Base-by-base conservation (phyloP, 805 yeast genomes). In the Yarrowia sp. region DNA sequence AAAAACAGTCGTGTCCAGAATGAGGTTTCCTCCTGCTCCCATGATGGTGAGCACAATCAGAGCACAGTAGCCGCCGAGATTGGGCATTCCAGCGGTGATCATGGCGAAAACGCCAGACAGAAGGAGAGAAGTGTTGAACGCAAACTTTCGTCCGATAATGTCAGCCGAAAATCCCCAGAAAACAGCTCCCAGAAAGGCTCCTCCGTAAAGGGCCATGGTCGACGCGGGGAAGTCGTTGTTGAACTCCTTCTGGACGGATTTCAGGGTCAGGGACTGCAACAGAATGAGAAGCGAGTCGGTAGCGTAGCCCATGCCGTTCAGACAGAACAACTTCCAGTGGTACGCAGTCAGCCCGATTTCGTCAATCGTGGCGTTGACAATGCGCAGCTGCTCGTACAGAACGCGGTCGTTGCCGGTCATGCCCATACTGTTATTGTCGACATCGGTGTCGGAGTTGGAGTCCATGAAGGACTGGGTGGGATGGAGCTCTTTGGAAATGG, bases 261-360 rank as follows among this genome's bases (percentile, higher is more conserved):
- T 78, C 58, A 81, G 77, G 32, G 83, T 86, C 5, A 83, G 77
- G 53, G 83, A 77, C 70, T 84, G 86, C 69, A 84, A 74, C 77
- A 79, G 78, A 56, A 79, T 81, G 72, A 86, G 78, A 73, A 84
- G 84, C 26, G 87, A 83, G 72, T 86, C 87, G 12, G 82, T 85
- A 4, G 84, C 82, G 70, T 85, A 86, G 26, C 89, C 89, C 77
- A 83, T 82, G 8, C 88, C 89, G 38, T 85, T 85, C 16, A 85
- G 74, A 71, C 81, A 79, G 74, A 85, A 85, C 11, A 84, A 75
- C 72, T 83, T 80, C 68, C 80, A 77, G 71, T 85, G 88, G 71
- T 82, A 84, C 80, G 84, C 81, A 1, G 89, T 86, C 76, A 86
- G 84, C 0, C 89, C 89, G 67, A 86, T 84, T 72, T 86, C 87